Percentiles rank a stretch among this genome's conserved stretches.
Evolutionary conservation across 2,329 filamentous ascomycete genomes (phyloP).

Genomic region (Penicillium fuscoglaucum): DNA sequence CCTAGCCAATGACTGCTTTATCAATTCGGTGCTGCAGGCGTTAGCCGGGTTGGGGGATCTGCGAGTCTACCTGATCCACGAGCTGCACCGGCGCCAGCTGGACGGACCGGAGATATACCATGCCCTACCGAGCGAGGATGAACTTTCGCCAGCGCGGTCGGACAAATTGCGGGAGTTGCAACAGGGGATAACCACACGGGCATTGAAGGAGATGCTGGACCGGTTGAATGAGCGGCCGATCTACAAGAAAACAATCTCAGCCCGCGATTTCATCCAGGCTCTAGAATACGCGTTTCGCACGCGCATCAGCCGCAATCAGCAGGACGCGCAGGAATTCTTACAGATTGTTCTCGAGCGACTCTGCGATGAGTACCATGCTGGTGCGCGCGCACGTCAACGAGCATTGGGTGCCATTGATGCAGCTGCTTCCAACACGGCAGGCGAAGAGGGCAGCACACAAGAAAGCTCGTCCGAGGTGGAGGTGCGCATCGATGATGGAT

Average conservation of each 20-base stretch:
- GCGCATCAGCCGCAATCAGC: constrained; percentile 88
- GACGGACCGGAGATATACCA: constrained; percentile 76
- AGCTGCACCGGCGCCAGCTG: constrained; percentile 79
- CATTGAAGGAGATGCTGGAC: constrained; percentile 90
- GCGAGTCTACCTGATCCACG: constrained; percentile 86
- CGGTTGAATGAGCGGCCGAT: constrained; percentile 90
- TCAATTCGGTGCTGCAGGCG: constrained; percentile 93
- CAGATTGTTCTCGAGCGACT: constrained; percentile 90
- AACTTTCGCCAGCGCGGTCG: constrained; percentile 40
- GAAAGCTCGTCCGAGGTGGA: constrained; percentile 32
- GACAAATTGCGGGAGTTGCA: constrained; percentile 65
- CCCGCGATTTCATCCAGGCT: constrained; percentile 76
- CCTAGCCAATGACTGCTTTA: constrained; percentile 92
- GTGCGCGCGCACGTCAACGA: constrained; percentile 65
- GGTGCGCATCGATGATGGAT: constrained; percentile 41
- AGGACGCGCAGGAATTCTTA: constrained; percentile 96
- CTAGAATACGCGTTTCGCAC: constrained; percentile 86
- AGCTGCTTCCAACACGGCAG: constrained; percentile 17
- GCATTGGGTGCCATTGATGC: constrained; percentile 28
- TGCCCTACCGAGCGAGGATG: constrained; percentile 53
- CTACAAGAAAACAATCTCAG: constrained; percentile 89
- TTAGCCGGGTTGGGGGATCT: constrained; percentile 87
- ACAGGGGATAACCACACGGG: constrained; percentile 77
- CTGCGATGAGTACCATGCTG: constrained; percentile 91
- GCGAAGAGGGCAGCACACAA: constrained; percentile 13